Percentiles rank a stretch among this genome's conserved stretches.
These are phyloP conservation scores for Murraya koenigii DNA, from an alignment of 345 rosid genomes.

Conservation along the genomic window DNA sequence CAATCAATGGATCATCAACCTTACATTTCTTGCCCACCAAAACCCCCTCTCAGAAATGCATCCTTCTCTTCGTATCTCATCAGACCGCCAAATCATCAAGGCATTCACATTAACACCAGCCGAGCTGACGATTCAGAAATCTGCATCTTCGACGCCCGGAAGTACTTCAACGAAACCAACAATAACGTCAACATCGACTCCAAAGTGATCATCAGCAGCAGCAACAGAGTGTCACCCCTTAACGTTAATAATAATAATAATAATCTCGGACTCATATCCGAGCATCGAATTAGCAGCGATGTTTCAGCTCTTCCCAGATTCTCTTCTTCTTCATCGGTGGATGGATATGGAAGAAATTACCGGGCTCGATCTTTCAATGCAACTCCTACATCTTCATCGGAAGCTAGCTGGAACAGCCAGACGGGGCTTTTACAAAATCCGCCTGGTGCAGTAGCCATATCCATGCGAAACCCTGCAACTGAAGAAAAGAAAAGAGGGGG, in stretches of 20 bases:
- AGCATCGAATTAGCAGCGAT: conserved; percentile 9
- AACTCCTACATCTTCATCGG: conserved; percentile 71
- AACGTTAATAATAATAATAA: conserved; percentile 8
- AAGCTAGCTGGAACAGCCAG: conserved; percentile 94
- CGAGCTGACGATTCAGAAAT: conserved; percentile 53
- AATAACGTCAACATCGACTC: conserved; percentile 4
- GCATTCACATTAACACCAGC: not conserved
- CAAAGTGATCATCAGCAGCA: conserved; percentile 17
- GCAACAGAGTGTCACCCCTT: conserved; percentile 31
- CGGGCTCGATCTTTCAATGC: conserved; percentile 48
- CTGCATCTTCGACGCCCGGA: conserved; percentile 69
- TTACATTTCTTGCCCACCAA: not conserved
- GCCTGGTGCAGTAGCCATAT: conserved; percentile 48
- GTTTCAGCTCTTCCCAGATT: conserved; percentile 35
- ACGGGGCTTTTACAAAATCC: conserved; percentile 64
- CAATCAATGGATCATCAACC: not conserved
- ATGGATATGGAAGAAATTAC: conserved; percentile 42
- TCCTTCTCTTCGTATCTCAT: not conserved
- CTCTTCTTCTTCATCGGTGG: conserved; percentile 55
- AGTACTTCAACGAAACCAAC: conserved; percentile 54
- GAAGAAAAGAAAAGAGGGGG: conserved; percentile 21
- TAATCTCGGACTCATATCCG: conserved; percentile 23
- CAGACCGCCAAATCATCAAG: not conserved
- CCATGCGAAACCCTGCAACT: conserved; percentile 28
- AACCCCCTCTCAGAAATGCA: not conserved